Base-by-base conservation (phyloP, 129 eudicot species). In the Centaurea solstitialis region DNA sequence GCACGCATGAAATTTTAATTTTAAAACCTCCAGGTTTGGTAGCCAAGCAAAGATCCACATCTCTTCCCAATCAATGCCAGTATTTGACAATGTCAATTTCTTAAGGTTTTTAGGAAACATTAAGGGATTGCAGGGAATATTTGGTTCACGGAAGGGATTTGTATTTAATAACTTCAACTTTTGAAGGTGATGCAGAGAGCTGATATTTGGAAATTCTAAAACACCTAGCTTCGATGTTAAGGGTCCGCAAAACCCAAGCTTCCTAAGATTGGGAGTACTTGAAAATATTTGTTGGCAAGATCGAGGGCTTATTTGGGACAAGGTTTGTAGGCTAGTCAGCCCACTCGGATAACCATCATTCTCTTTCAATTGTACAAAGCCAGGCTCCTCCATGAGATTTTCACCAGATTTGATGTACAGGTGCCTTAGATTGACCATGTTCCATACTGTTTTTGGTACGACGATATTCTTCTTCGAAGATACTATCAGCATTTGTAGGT, bases 181-280 rank as follows among this genome's bases (percentile, higher is more conserved):
- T 84, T 81, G 62, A n/a, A 88, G 91, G 20, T 24, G 35, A 5
- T 21, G 4, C 81, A 89, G 21, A 12, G 21, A 28, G 9, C 6
- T 6, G 6, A 87, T 10, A 24, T 68, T 47, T 9, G 81, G 91
- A 70, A 85, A 45, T 37, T 72, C 53, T 0, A 68, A 5, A 20
- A 67, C 24, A 40, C 77, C 68, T 47, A 7, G 6, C 0, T 12
- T 79, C 75, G 12, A 81, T 4, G 45, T 72, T 2, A 68, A 38
- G 11, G 76, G 83, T 71, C 83, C 83, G 23, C 77, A 79, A 57
- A 79, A 67, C 21, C 83, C 82, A 74, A 89, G 81, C 68, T 82
- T 82, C 43, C 78, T 82, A 61, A 72, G 72, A 70, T 77, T 62
- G 41, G 76, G 78, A n/a, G 87, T 82, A 33, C 72, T 71, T 59